These are phyloP conservation scores for Hypoxylon sp. DNA, from an alignment of 2,329 filamentous ascomycete genomes.

Conservation along the genomic window DNA sequence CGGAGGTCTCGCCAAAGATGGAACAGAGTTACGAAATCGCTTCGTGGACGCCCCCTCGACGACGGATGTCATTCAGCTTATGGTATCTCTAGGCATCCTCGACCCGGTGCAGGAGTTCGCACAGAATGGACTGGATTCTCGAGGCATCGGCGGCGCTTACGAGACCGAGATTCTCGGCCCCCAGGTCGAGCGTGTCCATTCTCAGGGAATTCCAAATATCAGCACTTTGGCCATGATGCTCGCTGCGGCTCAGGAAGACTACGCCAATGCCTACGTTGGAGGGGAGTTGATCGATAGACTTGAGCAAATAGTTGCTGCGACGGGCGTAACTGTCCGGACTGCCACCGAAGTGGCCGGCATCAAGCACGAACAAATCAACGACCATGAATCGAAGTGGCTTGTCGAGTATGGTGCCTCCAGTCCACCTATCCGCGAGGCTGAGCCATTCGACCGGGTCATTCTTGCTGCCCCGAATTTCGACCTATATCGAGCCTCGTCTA, in stretches of 20 bases:
- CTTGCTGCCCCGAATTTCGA: slow-evolving; percentile 39
- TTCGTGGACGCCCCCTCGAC: slow-evolving; percentile 29
- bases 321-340: slow-evolving; percentile 21
- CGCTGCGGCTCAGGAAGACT: slow-evolving; percentile 44
- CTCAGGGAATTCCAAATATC: slow-evolving; percentile 35
- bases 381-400: slow-evolving; percentile 37
- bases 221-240: slow-evolving; percentile 44
- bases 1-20: slow-evolving; percentile 34
- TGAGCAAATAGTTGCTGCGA: slow-evolving; percentile 28
- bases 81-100: slow-evolving; percentile 35
- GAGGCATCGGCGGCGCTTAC: slow-evolving; percentile 44
- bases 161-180: slow-evolving; percentile 44
- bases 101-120: slow-evolving; percentile 33
- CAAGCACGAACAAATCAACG: slow-evolving; percentile 28
- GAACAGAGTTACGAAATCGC: slow-evolving; percentile 26
- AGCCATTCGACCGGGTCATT: slow-evolving; percentile 43
- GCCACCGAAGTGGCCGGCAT: slow-evolving; percentile 35
- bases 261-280: slow-evolving; percentile 39
- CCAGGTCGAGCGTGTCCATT: slow-evolving; percentile 42
- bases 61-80: slow-evolving; percentile 34
- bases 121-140: slow-evolving; percentile 21
- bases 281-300: slow-evolving; percentile 41
- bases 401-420: slow-evolving; percentile 23
- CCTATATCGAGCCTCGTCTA: slow-evolving; percentile 26
- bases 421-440: slow-evolving; percentile 5